Conservation (phyloP, 352 stramenopile genomes). For the Globisporangium middletonii region DNA sequence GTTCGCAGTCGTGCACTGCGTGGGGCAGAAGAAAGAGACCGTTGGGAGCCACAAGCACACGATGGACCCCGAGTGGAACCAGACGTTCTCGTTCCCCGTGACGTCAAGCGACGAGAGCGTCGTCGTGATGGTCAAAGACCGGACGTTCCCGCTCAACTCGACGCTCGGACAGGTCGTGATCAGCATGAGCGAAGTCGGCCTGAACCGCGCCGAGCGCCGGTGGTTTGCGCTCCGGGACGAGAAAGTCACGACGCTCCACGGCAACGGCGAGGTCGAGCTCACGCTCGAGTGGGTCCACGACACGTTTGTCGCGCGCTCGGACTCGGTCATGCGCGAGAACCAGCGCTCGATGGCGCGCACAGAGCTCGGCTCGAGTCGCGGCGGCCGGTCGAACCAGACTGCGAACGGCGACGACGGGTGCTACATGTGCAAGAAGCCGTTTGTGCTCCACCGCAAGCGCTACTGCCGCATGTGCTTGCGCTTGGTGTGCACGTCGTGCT, state of each 20-base stretch:
- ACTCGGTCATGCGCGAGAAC: conserved; percentile 79
- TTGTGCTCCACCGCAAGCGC: conserved; percentile 69
- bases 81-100: conserved; percentile 86
- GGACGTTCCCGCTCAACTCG: conserved; percentile 65
- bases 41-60: conserved; percentile 84
- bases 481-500: conserved; percentile 80
- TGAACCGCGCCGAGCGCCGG: conserved; percentile 71
- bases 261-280: conserved; percentile 82
- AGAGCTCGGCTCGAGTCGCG: conserved; percentile 13
- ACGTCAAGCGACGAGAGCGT: conserved; percentile 68
- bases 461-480: conserved; percentile 86
- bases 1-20: conserved; percentile 72
- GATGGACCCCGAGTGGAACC: conserved; percentile 89
- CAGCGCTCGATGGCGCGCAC: conserved; percentile 21
- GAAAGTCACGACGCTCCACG: conserved; percentile 44
- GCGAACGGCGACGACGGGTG: conserved; percentile 45
- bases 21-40: conserved; percentile 84
- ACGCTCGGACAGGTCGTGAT: conserved; percentile 72
- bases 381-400: conserved; percentile 9
- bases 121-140: conserved; percentile 67
- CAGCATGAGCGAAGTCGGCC: conserved; percentile 71
- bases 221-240: conserved; percentile 82
- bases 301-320: conserved; percentile 82
- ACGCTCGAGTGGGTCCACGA: conserved; percentile 89
- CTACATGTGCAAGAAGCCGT: conserved; percentile 80